phyloP scores from a whole-genome alignment of 1,284 basidiomycete genomes.

The Austropuccinia psidii region DNA sequence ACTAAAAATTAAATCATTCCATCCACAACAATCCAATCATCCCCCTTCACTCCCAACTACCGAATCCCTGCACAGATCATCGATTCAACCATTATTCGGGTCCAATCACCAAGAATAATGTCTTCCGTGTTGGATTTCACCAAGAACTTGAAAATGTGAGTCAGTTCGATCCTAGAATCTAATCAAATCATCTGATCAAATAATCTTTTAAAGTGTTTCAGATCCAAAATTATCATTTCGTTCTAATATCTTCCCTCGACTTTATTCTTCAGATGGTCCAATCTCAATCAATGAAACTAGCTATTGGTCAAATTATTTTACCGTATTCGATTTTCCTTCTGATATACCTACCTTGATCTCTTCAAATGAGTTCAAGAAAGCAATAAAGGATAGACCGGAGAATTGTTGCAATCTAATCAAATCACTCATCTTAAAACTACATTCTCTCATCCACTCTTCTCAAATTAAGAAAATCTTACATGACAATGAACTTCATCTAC shows the following conservation, averaged over 20 bases:
- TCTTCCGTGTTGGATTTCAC: no score
- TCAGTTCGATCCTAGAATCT: no score
- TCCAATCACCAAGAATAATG: no score
- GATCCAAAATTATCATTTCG: constrained; percentile 33
- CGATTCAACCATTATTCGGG: no score
- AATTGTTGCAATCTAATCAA: constrained; percentile 19
- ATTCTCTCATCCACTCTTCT: constrained; percentile 12
- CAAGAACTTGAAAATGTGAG: no score
- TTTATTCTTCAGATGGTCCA: neutral
- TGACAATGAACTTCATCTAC: neutral
- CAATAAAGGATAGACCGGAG: constrained; percentile 1
- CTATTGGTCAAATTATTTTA: constrained; percentile 31
- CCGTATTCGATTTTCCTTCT: constrained; percentile 29
- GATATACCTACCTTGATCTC: constrained; percentile 34
- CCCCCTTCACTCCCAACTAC: no score
- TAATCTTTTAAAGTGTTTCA: neutral
- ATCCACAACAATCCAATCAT: no score
- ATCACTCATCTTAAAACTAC: constrained; percentile 4
- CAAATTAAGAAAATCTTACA: neutral
- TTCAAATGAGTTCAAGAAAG: constrained; percentile 7
- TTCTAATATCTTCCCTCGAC: constrained; percentile 11
- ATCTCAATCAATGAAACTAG: neutral
- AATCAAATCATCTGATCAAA: no score
- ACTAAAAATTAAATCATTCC: no score
- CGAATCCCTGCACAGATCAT: no score